Conservation (phyloP, 345 rosid species). For the Camelina sativa region DNA sequence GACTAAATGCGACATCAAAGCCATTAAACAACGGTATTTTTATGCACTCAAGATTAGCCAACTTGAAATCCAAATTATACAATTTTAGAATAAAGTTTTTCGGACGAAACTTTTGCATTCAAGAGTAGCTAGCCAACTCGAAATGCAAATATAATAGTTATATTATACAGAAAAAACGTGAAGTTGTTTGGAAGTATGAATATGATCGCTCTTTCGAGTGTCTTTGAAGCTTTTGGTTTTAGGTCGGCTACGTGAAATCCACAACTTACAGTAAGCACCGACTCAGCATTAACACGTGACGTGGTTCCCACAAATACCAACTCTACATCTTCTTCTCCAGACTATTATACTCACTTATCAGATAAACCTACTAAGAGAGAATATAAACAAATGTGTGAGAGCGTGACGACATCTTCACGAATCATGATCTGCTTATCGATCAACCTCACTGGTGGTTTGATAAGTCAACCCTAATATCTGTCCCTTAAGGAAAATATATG, state of each 20-base stretch:
- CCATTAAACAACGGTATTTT: too few relatives aligned
- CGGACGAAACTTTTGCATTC: too few relatives aligned
- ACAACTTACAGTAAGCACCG: conserved; percentile 35
- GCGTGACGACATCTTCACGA: conserved; percentile 14
- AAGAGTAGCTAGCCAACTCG: too few relatives aligned
- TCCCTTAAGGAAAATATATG: neutral
- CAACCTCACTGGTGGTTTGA: conserved; percentile 18
- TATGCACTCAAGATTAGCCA: neutral
- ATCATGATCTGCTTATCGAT: conserved; percentile 42
- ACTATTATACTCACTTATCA: conserved; percentile 26
- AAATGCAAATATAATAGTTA: too few relatives aligned
- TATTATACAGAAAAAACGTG: too few relatives aligned
- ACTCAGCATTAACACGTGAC: conserved; percentile 39
- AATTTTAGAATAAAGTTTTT: too few relatives aligned
- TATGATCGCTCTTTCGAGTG: conserved; percentile 21
- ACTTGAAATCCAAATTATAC: neutral
- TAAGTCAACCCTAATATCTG: conserved; percentile 35
- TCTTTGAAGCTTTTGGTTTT: conserved; percentile 15
- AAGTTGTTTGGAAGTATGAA: neutral
- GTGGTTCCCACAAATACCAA: conserved; percentile 39
- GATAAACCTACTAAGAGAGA: neutral
- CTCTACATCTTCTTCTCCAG: neutral
- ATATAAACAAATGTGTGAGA: neutral
- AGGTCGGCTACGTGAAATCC: conserved; percentile 39
- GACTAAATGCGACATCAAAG: too few relatives aligned